Evolutionary conservation across 768 basidiomycete genomes (phyloP).

Genomic region (Podaxis carcinomalis): DNA sequence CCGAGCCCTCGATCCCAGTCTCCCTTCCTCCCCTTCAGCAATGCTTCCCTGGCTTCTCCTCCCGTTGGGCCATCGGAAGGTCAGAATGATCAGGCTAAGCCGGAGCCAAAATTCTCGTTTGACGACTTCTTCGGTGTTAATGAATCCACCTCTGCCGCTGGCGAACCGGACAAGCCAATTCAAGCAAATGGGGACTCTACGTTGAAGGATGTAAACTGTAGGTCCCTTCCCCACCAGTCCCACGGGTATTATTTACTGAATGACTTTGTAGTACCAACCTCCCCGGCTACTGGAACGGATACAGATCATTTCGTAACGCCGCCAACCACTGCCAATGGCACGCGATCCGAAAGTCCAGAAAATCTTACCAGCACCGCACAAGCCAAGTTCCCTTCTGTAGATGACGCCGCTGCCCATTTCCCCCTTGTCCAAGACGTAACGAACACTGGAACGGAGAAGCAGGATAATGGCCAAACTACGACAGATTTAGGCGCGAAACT

Average conservation of each 20-base stretch:
- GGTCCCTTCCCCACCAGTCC: not conserved
- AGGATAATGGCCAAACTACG: conserved; percentile 6
- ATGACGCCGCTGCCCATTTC: conserved; percentile 33
- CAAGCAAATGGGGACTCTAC: not conserved
- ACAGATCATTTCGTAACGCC: conserved; percentile 62
- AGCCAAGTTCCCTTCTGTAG: conserved; percentile 27
- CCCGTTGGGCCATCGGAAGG: conserved; percentile 5
- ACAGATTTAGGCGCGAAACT: conserved; percentile 27
- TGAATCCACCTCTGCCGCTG: not conserved
- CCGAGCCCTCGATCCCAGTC: conserved; percentile 50
- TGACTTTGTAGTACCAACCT: conserved; percentile 7
- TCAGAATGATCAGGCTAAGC: conserved; percentile 7
- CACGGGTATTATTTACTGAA: not conserved
- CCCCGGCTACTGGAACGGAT: conserved; percentile 30
- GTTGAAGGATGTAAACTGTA: not conserved
- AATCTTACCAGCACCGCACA: conserved; percentile 10
- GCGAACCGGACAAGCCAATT: conserved; percentile 2
- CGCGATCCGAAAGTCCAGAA: conserved; percentile 14
- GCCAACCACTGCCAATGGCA: conserved; percentile 34
- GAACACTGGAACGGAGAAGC: conserved; percentile 14
- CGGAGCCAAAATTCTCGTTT: not conserved
- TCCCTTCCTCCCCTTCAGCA: conserved; percentile 50
- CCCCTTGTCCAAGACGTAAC: conserved; percentile 31
- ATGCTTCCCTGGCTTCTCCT: conserved; percentile 18
- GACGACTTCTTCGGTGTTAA: conserved; percentile 13